Evolutionary conservation across 2,329 filamentous ascomycete species (phyloP).

Genomic region (Pseudopithomyces maydicus): DNA sequence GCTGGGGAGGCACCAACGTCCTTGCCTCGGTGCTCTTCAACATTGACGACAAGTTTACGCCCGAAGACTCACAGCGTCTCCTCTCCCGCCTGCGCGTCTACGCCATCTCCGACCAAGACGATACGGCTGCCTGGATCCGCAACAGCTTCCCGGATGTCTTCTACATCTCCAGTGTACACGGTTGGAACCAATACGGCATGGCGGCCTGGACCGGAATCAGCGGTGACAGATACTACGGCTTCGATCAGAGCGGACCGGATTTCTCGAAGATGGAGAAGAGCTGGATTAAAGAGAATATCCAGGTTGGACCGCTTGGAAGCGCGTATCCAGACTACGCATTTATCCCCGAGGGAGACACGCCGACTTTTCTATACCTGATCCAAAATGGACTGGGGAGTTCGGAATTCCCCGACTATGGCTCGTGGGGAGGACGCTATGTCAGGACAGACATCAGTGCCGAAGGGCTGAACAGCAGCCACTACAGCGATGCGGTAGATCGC

Average conservation of each 20-base stretch:
- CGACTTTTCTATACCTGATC: conserved; percentile 56
- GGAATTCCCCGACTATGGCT: conserved; percentile 55
- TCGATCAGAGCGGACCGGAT: conserved; percentile 57
- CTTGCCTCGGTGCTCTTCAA: conserved; percentile 56
- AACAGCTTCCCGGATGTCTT: conserved; percentile 59
- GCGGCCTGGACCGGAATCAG: conserved; percentile 64
- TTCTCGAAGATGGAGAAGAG: conserved; percentile 53
- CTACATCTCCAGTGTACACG: conserved; percentile 62
- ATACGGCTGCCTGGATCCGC: conserved; percentile 62
- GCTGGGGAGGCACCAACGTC: conserved; percentile 60
- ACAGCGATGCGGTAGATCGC: conserved; percentile 45
- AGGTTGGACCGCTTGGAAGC: conserved; percentile 54
- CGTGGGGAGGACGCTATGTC: conserved; percentile 57
- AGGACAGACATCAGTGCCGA: conserved; percentile 41
- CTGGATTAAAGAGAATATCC: conserved; percentile 61
- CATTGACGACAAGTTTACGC: conserved; percentile 38
- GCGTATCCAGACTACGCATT: conserved; percentile 53
- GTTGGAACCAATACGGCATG: conserved; percentile 60
- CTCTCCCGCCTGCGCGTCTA: conserved; percentile 42
- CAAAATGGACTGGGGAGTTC: conserved; percentile 55
- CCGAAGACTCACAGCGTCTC: conserved; percentile 40
- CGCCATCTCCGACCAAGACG: conserved; percentile 64
- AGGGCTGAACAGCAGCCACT: conserved; percentile 42
- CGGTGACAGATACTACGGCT: conserved; percentile 53
- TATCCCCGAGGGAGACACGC: conserved; percentile 61